Conservation (phyloP, 2,329 filamentous ascomycete species). For the Epichloe coenophiala region DNA sequence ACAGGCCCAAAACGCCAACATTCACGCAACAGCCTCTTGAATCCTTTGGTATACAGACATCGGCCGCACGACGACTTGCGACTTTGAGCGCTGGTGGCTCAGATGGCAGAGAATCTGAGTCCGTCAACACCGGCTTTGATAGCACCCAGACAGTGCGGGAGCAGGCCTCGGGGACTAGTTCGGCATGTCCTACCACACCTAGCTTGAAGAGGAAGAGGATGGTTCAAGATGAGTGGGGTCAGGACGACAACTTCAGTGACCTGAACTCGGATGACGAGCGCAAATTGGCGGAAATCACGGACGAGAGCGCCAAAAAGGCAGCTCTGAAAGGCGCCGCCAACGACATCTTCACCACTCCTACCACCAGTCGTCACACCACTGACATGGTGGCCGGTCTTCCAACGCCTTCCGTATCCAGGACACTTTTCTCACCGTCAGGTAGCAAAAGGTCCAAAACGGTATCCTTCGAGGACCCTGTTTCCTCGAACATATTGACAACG, state of each 20-base stretch:
- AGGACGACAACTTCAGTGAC: conserved; percentile 19
- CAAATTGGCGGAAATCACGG: conserved; percentile 22
- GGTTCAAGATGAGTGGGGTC: conserved; percentile 11
- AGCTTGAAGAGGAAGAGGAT: conserved; percentile 18
- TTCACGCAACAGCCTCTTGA: conserved; percentile 17
- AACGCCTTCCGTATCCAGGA: conserved; percentile 24
- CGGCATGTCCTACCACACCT: conserved; percentile 2
- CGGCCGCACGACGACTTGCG: conserved; percentile 8
- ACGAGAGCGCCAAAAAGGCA: conserved; percentile 19
- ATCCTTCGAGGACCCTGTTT: conserved; percentile 14
- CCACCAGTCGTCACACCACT: conserved; percentile 8
- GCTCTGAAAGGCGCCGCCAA: conserved; percentile 1
- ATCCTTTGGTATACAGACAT: conserved; percentile 16
- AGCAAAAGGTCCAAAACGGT: conserved; percentile 21
- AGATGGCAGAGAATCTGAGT: neutral
- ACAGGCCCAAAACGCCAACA: conserved; percentile 13
- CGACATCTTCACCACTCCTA: conserved; percentile 15
- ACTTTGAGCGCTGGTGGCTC: neutral
- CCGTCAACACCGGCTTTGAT: neutral
- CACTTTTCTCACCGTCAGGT: conserved; percentile 19
- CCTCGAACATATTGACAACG: neutral
- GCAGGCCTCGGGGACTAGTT: neutral
- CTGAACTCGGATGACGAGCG: conserved; percentile 26
- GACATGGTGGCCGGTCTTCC: conserved; percentile 14
- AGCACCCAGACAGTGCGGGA: neutral